Evolutionary conservation across 495 filamentous ascomycete species (phyloP).

Genomic region (Penicillium canariense): DNA sequence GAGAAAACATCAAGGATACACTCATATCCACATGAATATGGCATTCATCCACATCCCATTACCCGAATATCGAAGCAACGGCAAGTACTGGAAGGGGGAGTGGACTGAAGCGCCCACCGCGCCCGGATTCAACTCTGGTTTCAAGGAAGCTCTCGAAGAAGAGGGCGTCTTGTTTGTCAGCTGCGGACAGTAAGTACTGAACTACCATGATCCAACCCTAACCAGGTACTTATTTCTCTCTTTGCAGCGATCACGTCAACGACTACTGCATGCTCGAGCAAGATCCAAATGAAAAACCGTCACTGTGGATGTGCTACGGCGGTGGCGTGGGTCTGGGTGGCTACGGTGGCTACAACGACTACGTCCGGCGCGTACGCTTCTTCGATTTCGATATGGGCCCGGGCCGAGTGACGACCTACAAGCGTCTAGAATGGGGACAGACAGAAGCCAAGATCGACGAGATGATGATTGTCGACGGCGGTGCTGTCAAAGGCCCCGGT

Average conservation of each 20-base stretch:
- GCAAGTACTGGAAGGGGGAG: conserved; percentile 55
- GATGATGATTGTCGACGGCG: conserved; percentile 83
- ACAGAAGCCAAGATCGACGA: conserved; percentile 72
- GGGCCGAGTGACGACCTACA: conserved; percentile 84
- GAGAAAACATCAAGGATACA: conserved; percentile 74
- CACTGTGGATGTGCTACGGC: conserved; percentile 98
- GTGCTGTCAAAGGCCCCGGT: conserved; percentile 49
- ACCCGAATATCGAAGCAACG: conserved; percentile 70
- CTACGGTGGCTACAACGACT: conserved; percentile 86
- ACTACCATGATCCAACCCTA: not conserved
- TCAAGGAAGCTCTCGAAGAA: conserved; percentile 80
- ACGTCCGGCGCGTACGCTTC: conserved; percentile 77
- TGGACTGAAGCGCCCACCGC: conserved; percentile 80
- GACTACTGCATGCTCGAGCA: conserved; percentile 81
- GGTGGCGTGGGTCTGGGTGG: conserved; percentile 88
- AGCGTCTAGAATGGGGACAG: conserved; percentile 82
- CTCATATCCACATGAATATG: conserved; percentile 89
- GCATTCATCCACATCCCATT: conserved; percentile 97
- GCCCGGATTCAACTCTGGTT: conserved; percentile 81
- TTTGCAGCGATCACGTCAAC: conserved; percentile 81
- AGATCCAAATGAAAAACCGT: conserved; percentile 50
- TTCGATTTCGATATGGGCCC: conserved; percentile 92
- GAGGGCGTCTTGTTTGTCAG: conserved; percentile 82
- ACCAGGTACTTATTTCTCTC: not conserved
- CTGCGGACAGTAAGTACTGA: conserved; percentile 75